phyloP scores from a whole-genome alignment of 306 rosid genomes.

The Vigna mungo region DNA sequence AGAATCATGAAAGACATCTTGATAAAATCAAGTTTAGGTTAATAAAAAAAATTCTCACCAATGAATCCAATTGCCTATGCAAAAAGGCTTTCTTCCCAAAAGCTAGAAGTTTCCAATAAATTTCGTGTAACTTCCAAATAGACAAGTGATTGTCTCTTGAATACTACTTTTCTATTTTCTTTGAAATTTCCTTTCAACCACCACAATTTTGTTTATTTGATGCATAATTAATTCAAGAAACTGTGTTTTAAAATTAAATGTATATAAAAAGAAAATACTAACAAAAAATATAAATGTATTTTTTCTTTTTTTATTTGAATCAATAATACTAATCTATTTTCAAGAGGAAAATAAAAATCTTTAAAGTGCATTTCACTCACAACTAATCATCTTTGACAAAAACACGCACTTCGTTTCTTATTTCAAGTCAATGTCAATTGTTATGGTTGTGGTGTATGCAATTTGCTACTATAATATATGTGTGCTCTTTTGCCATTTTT shows the following conservation, averaged over 20 bases:
- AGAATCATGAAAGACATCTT: too few species aligned
- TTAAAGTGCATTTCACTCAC: not conserved
- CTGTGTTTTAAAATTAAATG: not conserved
- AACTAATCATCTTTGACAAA: not conserved
- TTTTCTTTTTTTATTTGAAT: too few species aligned
- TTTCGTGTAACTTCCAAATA: not conserved
- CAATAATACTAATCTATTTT: too few species aligned
- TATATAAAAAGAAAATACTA: too few species aligned
- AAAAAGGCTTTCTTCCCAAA: not conserved
- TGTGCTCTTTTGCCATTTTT: not conserved
- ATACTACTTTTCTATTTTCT: not conserved
- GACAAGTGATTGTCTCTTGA: not conserved
- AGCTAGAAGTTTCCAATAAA: not conserved
- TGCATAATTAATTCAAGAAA: not conserved
- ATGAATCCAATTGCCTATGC: not conserved
- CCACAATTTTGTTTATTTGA: constrained; percentile 2
- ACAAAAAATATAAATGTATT: too few species aligned
- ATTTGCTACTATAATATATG: not conserved
- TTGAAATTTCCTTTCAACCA: constrained; percentile 2
- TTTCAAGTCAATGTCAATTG: constrained; percentile 12
- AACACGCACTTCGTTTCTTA: not conserved
- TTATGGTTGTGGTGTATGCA: not conserved
- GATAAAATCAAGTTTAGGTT: too few species aligned
- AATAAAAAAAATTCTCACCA: too few species aligned
- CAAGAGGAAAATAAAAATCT: too few species aligned